These are phyloP conservation scores for Paramyrothecium roridum DNA, from an alignment of 2,329 filamentous ascomycete species.

Conservation along the genomic window DNA sequence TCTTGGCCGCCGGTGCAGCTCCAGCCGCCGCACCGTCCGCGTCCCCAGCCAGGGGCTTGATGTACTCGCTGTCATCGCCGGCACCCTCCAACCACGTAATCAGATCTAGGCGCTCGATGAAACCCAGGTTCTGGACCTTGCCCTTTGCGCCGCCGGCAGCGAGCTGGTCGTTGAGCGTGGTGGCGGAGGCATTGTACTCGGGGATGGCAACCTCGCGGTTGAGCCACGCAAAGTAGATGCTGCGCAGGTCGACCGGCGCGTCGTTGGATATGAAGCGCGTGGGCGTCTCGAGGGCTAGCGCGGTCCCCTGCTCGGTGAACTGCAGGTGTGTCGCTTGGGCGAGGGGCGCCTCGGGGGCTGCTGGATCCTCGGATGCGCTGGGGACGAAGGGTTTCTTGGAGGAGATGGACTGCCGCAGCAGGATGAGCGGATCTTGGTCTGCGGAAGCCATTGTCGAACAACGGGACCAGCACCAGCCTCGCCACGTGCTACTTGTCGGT, in stretches of 20 bases:
- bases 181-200: constrained; percentile 84
- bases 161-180: constrained; percentile 77
- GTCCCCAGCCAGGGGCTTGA: constrained; percentile 75
- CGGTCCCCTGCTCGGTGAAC: constrained; percentile 62
- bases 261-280: constrained; percentile 86
- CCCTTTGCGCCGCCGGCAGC: constrained; percentile 56
- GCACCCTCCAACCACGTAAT: constrained; percentile 92
- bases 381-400: constrained; percentile 67
- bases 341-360: constrained; percentile 60
- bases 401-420: constrained; percentile 80
- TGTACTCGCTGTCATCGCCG: constrained; percentile 87
- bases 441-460: constrained; percentile 50
- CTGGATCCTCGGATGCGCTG: constrained; percentile 65
- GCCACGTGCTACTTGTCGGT: not conserved
- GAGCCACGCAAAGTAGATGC: constrained; percentile 93
- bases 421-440: constrained; percentile 74
- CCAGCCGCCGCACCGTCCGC: constrained; percentile 38
- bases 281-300: constrained; percentile 65
- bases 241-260: constrained; percentile 78
- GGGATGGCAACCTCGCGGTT: constrained; percentile 88
- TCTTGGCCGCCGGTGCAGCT: constrained; percentile 31
- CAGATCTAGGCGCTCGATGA: constrained; percentile 86
- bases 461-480: not conserved
- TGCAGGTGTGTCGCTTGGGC: constrained; percentile 75
- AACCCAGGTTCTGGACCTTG: constrained; percentile 82